Conservation (phyloP, 345 rosid genomes). For the Garcia nutans region DNA sequence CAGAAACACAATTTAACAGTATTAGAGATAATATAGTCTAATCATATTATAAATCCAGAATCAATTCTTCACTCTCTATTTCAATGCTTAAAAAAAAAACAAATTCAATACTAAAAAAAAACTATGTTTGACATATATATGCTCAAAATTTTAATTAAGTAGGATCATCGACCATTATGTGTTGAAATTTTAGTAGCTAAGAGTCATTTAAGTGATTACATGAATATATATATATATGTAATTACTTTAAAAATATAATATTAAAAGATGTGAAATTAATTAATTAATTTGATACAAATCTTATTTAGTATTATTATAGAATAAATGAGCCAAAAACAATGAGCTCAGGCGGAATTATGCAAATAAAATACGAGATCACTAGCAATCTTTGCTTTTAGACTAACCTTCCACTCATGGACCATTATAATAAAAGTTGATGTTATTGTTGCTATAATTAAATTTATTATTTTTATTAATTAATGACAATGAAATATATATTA, state of each 20-base stretch:
- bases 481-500: neutral
- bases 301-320: neutral
- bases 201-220: neutral
- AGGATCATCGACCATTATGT: neutral
- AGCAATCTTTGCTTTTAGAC: conserved; percentile 44
- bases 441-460: neutral
- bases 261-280: no score
- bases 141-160: neutral
- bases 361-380: conserved; percentile 26
- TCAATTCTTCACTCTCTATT: no score
- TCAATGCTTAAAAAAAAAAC: no score
- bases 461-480: neutral
- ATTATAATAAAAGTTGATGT: conserved; percentile 13
- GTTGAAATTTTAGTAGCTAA: neutral
- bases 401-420: conserved; percentile 36
- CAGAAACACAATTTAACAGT: no score
- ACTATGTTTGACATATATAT: no score
- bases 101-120: no score
- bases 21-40: no score
- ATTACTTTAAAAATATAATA: neutral
- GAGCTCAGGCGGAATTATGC: conserved; percentile 43
- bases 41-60: no score
- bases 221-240: neutral
- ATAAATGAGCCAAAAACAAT: conserved; percentile 33
- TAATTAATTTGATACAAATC: neutral